Percentiles rank a stretch among this genome's conserved stretches.
Conservation (phyloP, 1,284 basidiomycete genomes). For the Heliocybe sulcata region DNA sequence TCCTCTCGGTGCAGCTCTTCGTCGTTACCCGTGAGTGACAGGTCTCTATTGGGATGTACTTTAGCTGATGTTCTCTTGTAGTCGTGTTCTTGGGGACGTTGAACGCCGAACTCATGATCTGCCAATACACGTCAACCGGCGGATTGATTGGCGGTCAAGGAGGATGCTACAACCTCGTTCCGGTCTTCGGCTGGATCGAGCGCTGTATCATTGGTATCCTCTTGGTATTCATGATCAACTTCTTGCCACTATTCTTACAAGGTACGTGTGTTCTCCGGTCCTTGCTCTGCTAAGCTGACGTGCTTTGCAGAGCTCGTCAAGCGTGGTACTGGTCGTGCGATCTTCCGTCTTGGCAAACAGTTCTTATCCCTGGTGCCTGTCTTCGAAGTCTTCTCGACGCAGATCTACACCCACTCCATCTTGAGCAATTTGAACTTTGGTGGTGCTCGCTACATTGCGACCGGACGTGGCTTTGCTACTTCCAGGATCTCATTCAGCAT, state of each 20-base stretch:
- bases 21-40: slow-evolving; percentile 67
- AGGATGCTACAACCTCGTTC: slow-evolving; percentile 90
- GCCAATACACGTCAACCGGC: slow-evolving; percentile 68
- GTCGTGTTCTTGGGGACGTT: slow-evolving; percentile 92
- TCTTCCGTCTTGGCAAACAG: slow-evolving; percentile 86
- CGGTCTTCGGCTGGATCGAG: slow-evolving; percentile 90
- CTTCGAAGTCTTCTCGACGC: slow-evolving; percentile 94
- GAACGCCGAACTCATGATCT: slow-evolving; percentile 73
- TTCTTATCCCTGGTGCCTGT: slow-evolving; percentile 90
- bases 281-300: neutral
- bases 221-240: slow-evolving; percentile 93
- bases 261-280: slow-evolving; percentile 38
- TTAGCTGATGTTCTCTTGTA: slow-evolving; percentile 17
- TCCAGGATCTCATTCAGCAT: slow-evolving; percentile 90
- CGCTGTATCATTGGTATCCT: slow-evolving; percentile 95
- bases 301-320: slow-evolving; percentile 74
- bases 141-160: slow-evolving; percentile 65
- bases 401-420: slow-evolving; percentile 95
- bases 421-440: slow-evolving; percentile 92
- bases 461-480: slow-evolving; percentile 96
- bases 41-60: neutral
- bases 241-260: slow-evolving; percentile 90
- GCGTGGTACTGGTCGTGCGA: slow-evolving; percentile 83
- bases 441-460: slow-evolving; percentile 96
- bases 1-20: slow-evolving; percentile 91